Evolutionary conservation across 2,329 filamentous ascomycete species (phyloP), one percentile per base, ranked within the genome.

Genomic region (Colletotrichum tamarilloi): DNA sequence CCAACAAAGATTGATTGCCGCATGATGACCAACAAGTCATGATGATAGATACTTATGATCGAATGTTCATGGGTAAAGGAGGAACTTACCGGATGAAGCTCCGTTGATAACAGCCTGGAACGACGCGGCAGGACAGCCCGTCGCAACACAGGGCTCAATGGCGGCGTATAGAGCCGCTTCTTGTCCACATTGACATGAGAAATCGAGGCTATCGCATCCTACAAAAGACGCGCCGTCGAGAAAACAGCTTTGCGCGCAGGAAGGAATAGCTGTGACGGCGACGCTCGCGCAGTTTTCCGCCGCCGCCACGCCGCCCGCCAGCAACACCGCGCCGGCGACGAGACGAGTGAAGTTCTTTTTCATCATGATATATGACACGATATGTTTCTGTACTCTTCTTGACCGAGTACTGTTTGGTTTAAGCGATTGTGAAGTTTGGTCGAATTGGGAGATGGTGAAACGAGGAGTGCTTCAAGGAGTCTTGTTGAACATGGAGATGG

Each of bases 221-320:
- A 81, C 76, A 1, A 70, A 67, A 0, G 77, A 77, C n/a, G 78
- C 79, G 24, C 76, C 76, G n/a, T 74, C 74, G 4, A 74, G 57
- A 75, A 80, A 80, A 73, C 80, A 81, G 16, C 74, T 55, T 26
- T 80, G 76, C 22, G 79, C 79, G 26, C 79, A 80, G 1, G 72
- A 64, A 3, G 79, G 79, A 46, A 80, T 76, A 9, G 76, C 79
- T 28, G 76, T 69, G 6, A 75, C 76, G 24, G 78, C 78, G 22
- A 80, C 75, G 12, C 76, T 74, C 14, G 74, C 78, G 46, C 79
- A 80, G 67, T 80, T 69, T 0, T 72, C 58, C 32, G 66, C 69
- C 16, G 59, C 65, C 46, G n/a, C 59, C 19, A 24, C 53, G 22
- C 52, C 65, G n/a, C 53, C 5, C 24, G 59, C 53, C 59, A 72